phyloP scores from a whole-genome alignment of 225 moss, liverwort and hornwort genomes.

The Pseudisothecium myosuroides region DNA sequence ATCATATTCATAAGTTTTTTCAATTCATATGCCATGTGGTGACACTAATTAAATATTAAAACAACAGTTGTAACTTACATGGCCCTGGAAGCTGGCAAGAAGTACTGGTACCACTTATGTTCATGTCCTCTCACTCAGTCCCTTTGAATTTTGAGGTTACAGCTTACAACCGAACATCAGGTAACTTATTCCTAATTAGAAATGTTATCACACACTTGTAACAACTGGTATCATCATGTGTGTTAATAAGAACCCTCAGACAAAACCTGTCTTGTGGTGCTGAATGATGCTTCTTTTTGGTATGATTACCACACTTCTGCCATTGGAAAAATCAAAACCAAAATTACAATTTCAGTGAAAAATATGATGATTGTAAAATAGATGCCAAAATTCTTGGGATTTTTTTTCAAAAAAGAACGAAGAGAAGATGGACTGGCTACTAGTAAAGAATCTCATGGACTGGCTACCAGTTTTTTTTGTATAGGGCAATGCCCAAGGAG shows the following conservation, averaged over 20 bases:
- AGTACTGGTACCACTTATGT: neutral
- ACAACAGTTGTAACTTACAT: neutral
- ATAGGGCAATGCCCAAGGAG: too few species aligned
- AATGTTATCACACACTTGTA: neutral
- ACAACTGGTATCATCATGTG: neutral
- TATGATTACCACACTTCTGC: neutral
- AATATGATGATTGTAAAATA: neutral
- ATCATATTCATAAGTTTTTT: neutral
- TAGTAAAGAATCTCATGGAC: neutral
- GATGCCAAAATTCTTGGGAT: neutral
- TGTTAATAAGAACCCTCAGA: neutral
- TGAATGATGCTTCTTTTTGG: neutral
- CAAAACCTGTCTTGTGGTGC: neutral
- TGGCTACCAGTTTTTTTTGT: too few species aligned
- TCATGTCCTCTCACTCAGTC: neutral
- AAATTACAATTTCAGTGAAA: too few species aligned
- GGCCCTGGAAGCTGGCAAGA: too few species aligned
- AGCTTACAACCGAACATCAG: neutral
- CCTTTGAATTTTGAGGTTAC: neutral
- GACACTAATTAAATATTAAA: neutral
- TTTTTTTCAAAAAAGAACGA: accelerated
- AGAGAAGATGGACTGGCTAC: neutral
- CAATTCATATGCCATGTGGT: neutral
- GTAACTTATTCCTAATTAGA: too few species aligned
- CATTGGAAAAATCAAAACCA: neutral